These are phyloP conservation scores for Lunasporangiospora selenospora DNA, from an alignment of 192 early-diverging fungal species.

Conservation along the genomic window DNA sequence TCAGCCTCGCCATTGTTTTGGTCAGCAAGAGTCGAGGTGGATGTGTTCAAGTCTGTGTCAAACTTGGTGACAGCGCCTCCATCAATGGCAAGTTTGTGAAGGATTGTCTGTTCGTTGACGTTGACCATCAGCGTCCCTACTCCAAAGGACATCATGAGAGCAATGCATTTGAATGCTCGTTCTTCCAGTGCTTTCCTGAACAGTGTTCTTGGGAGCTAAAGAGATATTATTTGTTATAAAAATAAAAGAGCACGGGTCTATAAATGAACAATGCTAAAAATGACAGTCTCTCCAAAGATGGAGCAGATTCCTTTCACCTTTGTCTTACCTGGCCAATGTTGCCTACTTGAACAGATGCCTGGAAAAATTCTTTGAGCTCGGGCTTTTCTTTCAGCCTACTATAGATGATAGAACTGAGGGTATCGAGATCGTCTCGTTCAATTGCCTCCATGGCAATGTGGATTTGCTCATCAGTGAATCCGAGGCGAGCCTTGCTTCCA, in stretches of 20 bases:
- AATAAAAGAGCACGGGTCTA: neutral
- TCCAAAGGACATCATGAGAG: constrained; percentile 41
- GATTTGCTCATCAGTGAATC: constrained; percentile 32
- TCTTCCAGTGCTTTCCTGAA: constrained; percentile 50
- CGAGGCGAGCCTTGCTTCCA: constrained; percentile 11
- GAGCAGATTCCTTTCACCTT: neutral
- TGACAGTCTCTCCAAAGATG: neutral
- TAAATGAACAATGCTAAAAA: neutral
- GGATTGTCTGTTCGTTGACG: constrained; percentile 66
- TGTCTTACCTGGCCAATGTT: constrained; percentile 30
- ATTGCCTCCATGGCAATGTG: constrained; percentile 45
- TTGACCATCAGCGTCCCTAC: constrained; percentile 34
- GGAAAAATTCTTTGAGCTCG: constrained; percentile 12
- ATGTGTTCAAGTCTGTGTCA: neutral
- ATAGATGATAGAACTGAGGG: constrained; percentile 34
- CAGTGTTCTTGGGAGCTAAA: constrained; percentile 30
- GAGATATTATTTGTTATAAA: constrained; percentile 5
- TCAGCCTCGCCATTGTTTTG: neutral
- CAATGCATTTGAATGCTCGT: constrained; percentile 46
- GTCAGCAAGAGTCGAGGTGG: neutral
- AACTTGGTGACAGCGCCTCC: constrained; percentile 47
- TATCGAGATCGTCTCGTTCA: constrained; percentile 39
- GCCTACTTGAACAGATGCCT: constrained; percentile 11
- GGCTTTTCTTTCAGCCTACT: constrained; percentile 12
- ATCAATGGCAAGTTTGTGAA: constrained; percentile 61